Evolutionary conservation across 352 stramenopile species (phyloP).

Genomic region (Pythium aphanidermatum): DNA sequence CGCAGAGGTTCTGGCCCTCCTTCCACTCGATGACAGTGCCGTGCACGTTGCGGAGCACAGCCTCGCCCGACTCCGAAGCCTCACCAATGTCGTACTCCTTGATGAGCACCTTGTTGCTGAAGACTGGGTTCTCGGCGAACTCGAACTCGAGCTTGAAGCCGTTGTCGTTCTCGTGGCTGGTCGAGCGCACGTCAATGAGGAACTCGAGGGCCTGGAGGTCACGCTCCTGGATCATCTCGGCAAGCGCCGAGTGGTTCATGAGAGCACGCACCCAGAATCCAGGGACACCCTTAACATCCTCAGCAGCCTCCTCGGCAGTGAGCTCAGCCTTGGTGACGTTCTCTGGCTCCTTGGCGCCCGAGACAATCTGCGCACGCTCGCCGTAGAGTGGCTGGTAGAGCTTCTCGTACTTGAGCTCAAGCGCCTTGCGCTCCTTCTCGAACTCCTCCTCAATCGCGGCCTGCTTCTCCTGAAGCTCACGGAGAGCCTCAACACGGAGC

Average conservation of each 20-base stretch:
- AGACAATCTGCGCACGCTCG: slow-evolving; percentile 69
- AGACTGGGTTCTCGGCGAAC: slow-evolving; percentile 76
- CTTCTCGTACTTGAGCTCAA: slow-evolving; percentile 88
- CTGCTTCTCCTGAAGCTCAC: slow-evolving; percentile 73
- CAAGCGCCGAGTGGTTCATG: slow-evolving; percentile 79
- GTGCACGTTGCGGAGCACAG: slow-evolving; percentile 69
- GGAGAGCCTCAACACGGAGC: slow-evolving; percentile 58
- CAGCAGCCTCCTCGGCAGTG: slow-evolving; percentile 25
- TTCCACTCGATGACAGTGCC: slow-evolving; percentile 80
- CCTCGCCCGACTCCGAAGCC: slow-evolving; percentile 71
- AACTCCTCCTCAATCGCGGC: slow-evolving; percentile 75
- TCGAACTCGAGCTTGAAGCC: slow-evolving; percentile 84
- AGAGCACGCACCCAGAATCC: slow-evolving; percentile 82
- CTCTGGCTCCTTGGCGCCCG: slow-evolving; percentile 70
- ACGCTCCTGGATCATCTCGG: slow-evolving; percentile 75
- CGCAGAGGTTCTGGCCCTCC: slow-evolving; percentile 74
- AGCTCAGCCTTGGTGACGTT: slow-evolving; percentile 38
- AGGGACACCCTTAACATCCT: slow-evolving; percentile 73
- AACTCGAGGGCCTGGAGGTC: slow-evolving; percentile 77
- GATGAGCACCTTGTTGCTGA: slow-evolving; percentile 64
- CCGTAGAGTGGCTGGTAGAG: slow-evolving; percentile 80
- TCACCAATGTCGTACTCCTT: slow-evolving; percentile 87
- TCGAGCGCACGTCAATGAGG: slow-evolving; percentile 65
- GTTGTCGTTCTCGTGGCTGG: slow-evolving; percentile 76
- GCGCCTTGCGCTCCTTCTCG: slow-evolving; percentile 74